phyloP scores from a whole-genome alignment of 2,329 filamentous ascomycete genomes.

The Colletotrichum somersetense region DNA sequence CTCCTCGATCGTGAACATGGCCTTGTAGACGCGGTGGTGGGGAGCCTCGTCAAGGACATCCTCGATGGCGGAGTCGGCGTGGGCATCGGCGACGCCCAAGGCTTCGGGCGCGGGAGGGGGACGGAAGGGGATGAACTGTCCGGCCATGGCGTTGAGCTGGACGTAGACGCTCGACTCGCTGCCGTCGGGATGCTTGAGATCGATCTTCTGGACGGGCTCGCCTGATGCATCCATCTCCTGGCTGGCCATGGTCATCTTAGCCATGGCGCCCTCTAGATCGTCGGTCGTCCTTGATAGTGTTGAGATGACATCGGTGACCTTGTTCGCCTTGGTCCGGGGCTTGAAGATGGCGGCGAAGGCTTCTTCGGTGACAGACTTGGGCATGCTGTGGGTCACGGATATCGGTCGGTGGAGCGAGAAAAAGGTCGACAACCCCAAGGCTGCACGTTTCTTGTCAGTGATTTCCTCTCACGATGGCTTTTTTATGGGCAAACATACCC shows the following conservation, averaged over 20 bases:
- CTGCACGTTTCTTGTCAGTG: conserved; percentile 59
- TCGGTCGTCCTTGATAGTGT: conserved; percentile 73
- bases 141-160: conserved; percentile 76
- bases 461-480: neutral
- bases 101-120: conserved; percentile 85
- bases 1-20: conserved; percentile 76
- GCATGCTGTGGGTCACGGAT: conserved; percentile 86
- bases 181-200: conserved; percentile 68
- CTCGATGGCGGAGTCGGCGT: conserved; percentile 52
- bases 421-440: conserved; percentile 89
- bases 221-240: conserved; percentile 57
- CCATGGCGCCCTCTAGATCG: conserved; percentile 70
- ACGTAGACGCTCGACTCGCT: conserved; percentile 71
- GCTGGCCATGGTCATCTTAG: conserved; percentile 61
- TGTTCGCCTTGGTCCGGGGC: conserved; percentile 61
- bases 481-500: conserved; percentile 59
- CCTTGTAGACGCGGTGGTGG: conserved; percentile 71
- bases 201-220: conserved; percentile 64
- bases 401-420: conserved; percentile 97
- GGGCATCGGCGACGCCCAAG: conserved; percentile 54
- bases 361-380: conserved; percentile 76
- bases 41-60: conserved; percentile 50
- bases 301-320: conserved; percentile 73
- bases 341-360: conserved; percentile 89
- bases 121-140: conserved; percentile 82